Base-by-base conservation (phyloP, 768 basidiomycete genomes). In the Cystobasidium onofrii region DNA sequence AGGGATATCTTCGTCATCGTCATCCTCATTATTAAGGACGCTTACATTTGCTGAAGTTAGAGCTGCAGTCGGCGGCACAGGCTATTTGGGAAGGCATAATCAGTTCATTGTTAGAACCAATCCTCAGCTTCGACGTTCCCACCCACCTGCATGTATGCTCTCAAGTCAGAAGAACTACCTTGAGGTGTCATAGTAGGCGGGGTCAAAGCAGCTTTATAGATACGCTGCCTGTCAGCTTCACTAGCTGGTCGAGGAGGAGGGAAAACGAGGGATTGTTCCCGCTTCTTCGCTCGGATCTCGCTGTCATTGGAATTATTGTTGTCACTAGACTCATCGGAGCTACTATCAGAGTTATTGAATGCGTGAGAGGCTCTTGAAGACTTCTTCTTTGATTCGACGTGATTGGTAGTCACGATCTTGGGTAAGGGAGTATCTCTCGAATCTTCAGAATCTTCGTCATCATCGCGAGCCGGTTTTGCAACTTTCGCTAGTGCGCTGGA, bases 1-100 rank as follows among this genome's bases (percentile, higher is more conserved):
- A 33, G 69, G 69, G 7, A 71, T 52, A 36, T 71, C 31, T 60
- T 71, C 69, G 20, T 71, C 69, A n/a, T 71, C 69, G 55, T 71
- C 69, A 17, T 41, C 55, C 1, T 60, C 57, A 6, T 17, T 34
- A 27, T 60, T 60, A 4, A 60, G 33, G 4, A 17, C 57, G 15
- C 27, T 4, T 1, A 60, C 25, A 60, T 60, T 60, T 12, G 25
- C 57, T 4, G 33, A 34, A 17, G 57, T 60, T 3, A 60, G 57
- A 9, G 63, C 7, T 12, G 63, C 34, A 31, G 6, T 43, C 12
- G 27, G 63, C 31, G 63, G 63, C 7, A 64, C 25, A 36, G 63
- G 63, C 43, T 64, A 34, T 20, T 43, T 9, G 41, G 9, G 41
- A 43, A 18, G 41, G 9, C 9, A 18, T 9, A 7, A 43, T 43